Base-by-base conservation (phyloP, 169 alveolate genomes). In the Theileria sp. region DNA sequence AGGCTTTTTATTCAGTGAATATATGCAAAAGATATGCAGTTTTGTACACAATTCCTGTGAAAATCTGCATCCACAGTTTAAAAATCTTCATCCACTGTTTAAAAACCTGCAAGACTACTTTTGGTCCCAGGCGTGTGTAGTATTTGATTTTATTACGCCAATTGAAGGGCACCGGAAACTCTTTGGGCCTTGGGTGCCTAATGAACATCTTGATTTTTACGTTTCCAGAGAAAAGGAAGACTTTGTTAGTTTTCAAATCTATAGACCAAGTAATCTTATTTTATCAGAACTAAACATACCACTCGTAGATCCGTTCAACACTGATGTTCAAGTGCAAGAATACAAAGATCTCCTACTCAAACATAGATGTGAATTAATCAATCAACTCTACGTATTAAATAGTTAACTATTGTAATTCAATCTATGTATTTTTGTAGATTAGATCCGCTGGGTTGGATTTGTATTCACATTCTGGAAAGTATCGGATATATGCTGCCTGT, bases 1-100 rank as follows among this genome's bases (percentile, higher is more conserved):
- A 23, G 78, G 80, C 23, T 74, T 74, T 38, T 36, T 74, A 23
- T 62, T 74, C 44, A 54, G 51, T 8, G 86, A 77, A 21, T 58
- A 62, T 23, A 36, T 83, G n/a, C 30, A 32, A 9, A 72, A 71
- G 0, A 26, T 83, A 19, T 83, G 89, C 72, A 36, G 86, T 12
- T 83, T 77, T 69, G 89, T 83, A 50, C 80, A 77, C 56, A 83
- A 70, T 6, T 74, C 89, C n/a, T 83, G 89, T 68, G 32, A 28
- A 13, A 23, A 58, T 8, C 75, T 83, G 19, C 80, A 83, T 23
- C 89, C 89, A 38, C 86, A 83, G 74, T 75, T 83, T 38, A 36
- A 36, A 8, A 36, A 36, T n/a, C n/a, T 32, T 3, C 54, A 44
- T 44, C 54, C 12, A 8, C 54, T 4, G 5, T 32, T 32, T 32